phyloP scores from a whole-genome alignment of 805 yeast species.

The Yarrowia phangngaensis region DNA sequence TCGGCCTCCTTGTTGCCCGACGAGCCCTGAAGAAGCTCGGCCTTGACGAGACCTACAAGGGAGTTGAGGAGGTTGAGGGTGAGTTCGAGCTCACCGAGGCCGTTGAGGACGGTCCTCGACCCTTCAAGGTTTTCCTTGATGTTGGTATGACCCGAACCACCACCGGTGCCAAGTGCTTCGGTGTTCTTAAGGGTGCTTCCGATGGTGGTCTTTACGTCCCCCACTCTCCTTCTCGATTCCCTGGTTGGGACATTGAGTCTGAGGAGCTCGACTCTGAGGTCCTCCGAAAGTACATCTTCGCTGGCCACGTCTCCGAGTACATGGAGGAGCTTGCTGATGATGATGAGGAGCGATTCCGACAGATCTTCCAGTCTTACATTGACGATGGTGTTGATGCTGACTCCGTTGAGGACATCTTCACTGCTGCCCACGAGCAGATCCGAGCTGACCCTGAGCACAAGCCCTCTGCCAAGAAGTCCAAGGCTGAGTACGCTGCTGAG shows the following conservation, averaged over 20 bases:
- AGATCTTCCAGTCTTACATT: slow-evolving; percentile 92
- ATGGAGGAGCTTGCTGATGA: slow-evolving; percentile 99
- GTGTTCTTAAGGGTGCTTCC: slow-evolving; percentile 99
- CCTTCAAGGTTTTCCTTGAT: slow-evolving; percentile 99
- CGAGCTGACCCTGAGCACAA: slow-evolving; percentile 92
- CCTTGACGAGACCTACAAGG: slow-evolving; percentile 94
- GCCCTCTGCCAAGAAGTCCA: slow-evolving; percentile 89
- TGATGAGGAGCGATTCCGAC: slow-evolving; percentile 98
- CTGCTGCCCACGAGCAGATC: slow-evolving; percentile 90
- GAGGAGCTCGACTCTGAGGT: slow-evolving; percentile 97
- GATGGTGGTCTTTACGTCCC: slow-evolving; percentile 99
- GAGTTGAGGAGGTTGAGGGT: slow-evolving; percentile 99
- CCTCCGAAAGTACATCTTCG: slow-evolving; percentile 98
- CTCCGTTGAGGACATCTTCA: slow-evolving; percentile 90
- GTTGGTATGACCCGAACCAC: slow-evolving; percentile 99
- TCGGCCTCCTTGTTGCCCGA: slow-evolving; percentile 97
- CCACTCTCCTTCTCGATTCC: slow-evolving; percentile 99
- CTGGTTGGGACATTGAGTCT: slow-evolving; percentile 99
- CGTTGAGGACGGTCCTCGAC: slow-evolving; percentile 98
- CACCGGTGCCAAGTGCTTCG: slow-evolving; percentile 99
- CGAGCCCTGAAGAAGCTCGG: slow-evolving; percentile 97
- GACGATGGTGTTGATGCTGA: slow-evolving; percentile 98
- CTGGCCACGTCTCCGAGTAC: slow-evolving; percentile 99
- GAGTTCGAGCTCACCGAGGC: slow-evolving; percentile 98
- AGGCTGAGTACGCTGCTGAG: slow-evolving; percentile 96